Percentiles rank a stretch among this genome's conserved stretches.
Evolutionary conservation across 495 filamentous ascomycete species (phyloP).

Genomic region (Talaromyces thailandensis): DNA sequence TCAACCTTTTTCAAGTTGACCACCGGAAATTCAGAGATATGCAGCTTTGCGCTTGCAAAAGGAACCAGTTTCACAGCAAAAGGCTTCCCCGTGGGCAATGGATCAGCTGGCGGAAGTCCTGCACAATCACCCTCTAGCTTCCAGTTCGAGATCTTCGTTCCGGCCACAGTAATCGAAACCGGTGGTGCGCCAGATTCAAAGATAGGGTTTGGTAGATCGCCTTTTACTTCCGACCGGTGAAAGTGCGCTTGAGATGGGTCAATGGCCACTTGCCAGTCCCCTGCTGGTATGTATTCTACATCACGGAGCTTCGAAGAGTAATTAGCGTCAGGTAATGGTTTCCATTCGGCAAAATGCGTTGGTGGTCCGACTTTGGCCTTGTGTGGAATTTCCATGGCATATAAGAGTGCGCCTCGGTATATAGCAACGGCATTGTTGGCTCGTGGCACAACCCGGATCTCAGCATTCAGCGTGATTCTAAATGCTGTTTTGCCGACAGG

Average conservation of each 20-base stretch:
- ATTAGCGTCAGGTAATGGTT: not conserved
- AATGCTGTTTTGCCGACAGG: constrained; percentile 12
- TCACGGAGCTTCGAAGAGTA: constrained; percentile 4
- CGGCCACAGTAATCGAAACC: constrained; percentile 35
- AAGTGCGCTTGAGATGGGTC: constrained; percentile 3
- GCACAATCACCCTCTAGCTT: constrained; percentile 34
- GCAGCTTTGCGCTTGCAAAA: constrained; percentile 48
- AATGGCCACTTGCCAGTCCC: constrained; percentile 9
- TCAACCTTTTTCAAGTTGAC: constrained; percentile 2
- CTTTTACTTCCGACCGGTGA: constrained; percentile 1
- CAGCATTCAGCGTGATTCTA: constrained; percentile 17
- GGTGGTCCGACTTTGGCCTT: constrained; percentile 12
- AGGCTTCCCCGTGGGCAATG: constrained; percentile 26
- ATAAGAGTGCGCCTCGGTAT: constrained; percentile 45
- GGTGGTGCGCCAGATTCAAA: constrained; percentile 36
- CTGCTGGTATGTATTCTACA: constrained; percentile 11
- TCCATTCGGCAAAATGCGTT: constrained; percentile 6
- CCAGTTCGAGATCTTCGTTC: constrained; percentile 48
- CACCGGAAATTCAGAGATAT: constrained; percentile 48
- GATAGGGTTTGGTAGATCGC: constrained; percentile 32
- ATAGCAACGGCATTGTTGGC: constrained; percentile 47
- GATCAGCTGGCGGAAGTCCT: constrained; percentile 31
- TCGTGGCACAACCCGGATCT: constrained; percentile 21
- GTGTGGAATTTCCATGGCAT: constrained; percentile 39
- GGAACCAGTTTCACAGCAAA: constrained; percentile 41